Base-by-base conservation (phyloP, 148 eudicot genomes). In the Spergularia bocconei region DNA sequence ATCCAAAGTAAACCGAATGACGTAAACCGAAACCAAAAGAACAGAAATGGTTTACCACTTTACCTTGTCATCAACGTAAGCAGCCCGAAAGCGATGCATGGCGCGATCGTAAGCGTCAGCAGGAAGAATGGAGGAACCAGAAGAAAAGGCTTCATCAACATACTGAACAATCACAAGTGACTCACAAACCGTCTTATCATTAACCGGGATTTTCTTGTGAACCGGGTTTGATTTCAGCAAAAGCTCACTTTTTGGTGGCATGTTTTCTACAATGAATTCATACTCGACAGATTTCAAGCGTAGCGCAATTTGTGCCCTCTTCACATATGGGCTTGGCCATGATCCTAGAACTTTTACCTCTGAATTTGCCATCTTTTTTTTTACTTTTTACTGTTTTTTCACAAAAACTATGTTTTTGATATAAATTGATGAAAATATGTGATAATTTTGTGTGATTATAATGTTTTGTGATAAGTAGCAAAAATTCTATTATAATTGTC, bases 21-120 rank as follows among this genome's bases (percentile, higher is more conserved):
- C 48, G 48, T 8, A 3, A 44, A 44, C 48, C 7, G 10, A 44
- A 44, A 44, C 48, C 8, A 44, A 44, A 6, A 6, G 48, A 44
- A 44, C 48, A 44, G 7, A 44, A 44, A 44, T 9, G 36, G 36
- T 9, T 6, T 70, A 84, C 92, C 88, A 4, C 3, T 9, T 6
- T 70, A 84, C 92, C 88, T 86, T 89, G 1, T 44, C 85, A 55
- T 88, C 90, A 47, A 88, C 23, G 75, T 84, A 91, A 38, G 88
- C 79, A 48, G 91, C 88, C 96, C 96, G 87, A 62, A 91, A 91
- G 13, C 93, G 85, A 11, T 88, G 89, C 44, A 72, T 68, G 77
- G 96, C 96, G 1, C 88, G 88, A 54, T 85, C 91, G 50, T 88
- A 91, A n/a, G 96, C 88, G 82, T 89, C 84, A 10, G 87, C 82